These are phyloP conservation scores for Boletellus sp. DNA, from an alignment of 1,284 basidiomycete genomes.

Conservation along the genomic window DNA sequence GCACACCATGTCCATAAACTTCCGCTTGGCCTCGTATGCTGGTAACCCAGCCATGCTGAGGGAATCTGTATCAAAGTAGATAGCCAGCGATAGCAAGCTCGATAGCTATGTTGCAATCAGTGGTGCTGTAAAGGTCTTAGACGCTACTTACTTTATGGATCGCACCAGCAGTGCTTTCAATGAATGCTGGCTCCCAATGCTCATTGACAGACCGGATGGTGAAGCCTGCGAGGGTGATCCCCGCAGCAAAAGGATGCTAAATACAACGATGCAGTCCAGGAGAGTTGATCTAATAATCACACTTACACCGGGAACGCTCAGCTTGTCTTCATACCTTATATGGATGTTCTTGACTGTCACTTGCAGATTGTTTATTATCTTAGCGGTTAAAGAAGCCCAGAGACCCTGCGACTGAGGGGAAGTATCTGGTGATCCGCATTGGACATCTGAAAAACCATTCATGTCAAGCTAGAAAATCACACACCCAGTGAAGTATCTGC, in stretches of 20 bases:
- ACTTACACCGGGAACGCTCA: slow-evolving; percentile 87
- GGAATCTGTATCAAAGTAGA: slow-evolving; percentile 97
- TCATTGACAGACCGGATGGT: slow-evolving; percentile 92
- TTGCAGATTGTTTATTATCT: slow-evolving; percentile 96
- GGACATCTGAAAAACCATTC: background rate
- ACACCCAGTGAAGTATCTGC: slow-evolving; percentile 51
- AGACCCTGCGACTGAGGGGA: slow-evolving; percentile 79
- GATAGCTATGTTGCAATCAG: slow-evolving; percentile 57
- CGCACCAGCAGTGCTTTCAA: slow-evolving; percentile 84
- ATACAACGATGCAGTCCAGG: background rate
- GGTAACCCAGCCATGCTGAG: slow-evolving; percentile 74
- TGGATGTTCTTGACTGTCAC: slow-evolving; percentile 95
- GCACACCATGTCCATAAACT: slow-evolving; percentile 74
- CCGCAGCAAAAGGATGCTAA: slow-evolving; percentile 92
- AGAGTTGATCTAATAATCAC: background rate
- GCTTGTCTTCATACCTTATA: slow-evolving; percentile 92
- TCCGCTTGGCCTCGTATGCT: slow-evolving; percentile 67
- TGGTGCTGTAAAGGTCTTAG: background rate
- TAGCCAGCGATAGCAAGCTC: slow-evolving; percentile 81
- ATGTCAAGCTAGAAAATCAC: slow-evolving; percentile 9
- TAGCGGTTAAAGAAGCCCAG: slow-evolving; percentile 81
- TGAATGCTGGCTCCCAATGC: slow-evolving; percentile 92
- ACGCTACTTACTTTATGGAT: slow-evolving; percentile 76
- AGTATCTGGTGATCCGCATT: slow-evolving; percentile 39
- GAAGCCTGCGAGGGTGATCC: slow-evolving; percentile 90